These are phyloP conservation scores for Microsporum canis DNA, from an alignment of 2,329 filamentous ascomycete species.

Conservation along the genomic window DNA sequence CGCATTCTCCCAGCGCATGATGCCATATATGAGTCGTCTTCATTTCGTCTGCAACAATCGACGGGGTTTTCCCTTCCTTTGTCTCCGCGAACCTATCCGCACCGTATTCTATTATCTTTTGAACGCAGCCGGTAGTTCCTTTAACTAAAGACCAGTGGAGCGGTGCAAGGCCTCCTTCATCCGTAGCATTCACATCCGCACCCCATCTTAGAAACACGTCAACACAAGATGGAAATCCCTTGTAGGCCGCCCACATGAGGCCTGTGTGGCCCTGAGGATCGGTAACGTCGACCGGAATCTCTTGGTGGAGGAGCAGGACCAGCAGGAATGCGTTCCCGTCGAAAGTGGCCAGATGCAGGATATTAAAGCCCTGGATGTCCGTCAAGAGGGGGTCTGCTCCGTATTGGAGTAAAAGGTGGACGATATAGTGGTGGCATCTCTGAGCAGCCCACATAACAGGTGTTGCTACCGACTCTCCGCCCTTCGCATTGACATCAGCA, in stretches of 20 bases:
- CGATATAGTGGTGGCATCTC: constrained; percentile 90
- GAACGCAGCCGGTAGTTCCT: constrained; percentile 75
- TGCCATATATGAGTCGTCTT: constrained; percentile 75
- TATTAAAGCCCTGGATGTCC: constrained; percentile 95
- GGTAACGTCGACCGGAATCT: constrained; percentile 82
- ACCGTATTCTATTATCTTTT: constrained; percentile 92
- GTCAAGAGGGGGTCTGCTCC: constrained; percentile 87
- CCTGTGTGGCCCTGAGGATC: constrained; percentile 87
- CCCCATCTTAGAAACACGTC: constrained; percentile 91
- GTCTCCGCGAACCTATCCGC: constrained; percentile 87
- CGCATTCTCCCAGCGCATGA: constrained; percentile 68
- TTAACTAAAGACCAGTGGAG: constrained; percentile 95
- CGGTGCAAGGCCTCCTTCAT: constrained; percentile 88
- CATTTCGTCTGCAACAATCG: constrained; percentile 76
- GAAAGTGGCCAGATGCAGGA: constrained; percentile 90
- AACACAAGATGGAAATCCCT: constrained; percentile 84
- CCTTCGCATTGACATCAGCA: constrained; percentile 87
- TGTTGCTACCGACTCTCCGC: constrained; percentile 88
- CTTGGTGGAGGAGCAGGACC: constrained; percentile 81
- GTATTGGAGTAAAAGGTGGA: constrained; percentile 79
- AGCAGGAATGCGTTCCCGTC: constrained; percentile 90
- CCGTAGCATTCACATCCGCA: constrained; percentile 77
- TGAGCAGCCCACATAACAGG: constrained; percentile 96
- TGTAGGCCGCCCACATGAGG: constrained; percentile 98
- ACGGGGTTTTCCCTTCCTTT: constrained; percentile 78